phyloP scores from a whole-genome alignment of 78 protist genomes.

The Dictyostelium firmibasis region DNA sequence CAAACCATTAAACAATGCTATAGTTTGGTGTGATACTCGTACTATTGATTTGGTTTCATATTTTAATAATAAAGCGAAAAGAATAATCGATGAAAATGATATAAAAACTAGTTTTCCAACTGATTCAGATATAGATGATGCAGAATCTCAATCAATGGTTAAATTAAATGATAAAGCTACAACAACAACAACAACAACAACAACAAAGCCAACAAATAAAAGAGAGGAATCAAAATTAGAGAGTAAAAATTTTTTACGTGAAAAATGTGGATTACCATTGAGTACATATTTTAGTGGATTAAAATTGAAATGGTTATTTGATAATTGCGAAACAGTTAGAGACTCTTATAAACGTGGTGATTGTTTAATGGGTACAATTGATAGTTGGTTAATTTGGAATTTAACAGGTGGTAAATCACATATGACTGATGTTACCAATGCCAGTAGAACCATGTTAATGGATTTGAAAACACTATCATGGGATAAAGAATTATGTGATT shows the following conservation, averaged over 20 bases:
- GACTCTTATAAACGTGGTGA: conserved; percentile 40
- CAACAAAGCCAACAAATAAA: background rate
- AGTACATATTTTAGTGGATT: conserved; percentile 90
- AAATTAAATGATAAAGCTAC: background rate
- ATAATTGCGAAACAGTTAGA: conserved; percentile 73
- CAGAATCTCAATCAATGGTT: background rate
- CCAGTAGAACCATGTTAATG: conserved; percentile 97
- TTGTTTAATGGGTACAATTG: conserved; percentile 94
- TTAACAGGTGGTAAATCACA: conserved; percentile 92
- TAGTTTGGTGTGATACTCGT: conserved; percentile 81
- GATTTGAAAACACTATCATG: conserved; percentile 90
- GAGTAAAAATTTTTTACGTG: conserved; percentile 34
- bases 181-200: background rate
- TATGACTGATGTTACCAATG: conserved; percentile 98
- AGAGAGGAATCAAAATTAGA: background rate
- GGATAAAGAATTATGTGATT: conserved; percentile 87
- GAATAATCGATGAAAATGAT: background rate
- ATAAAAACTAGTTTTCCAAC: background rate
- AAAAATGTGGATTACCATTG: conserved; percentile 95
- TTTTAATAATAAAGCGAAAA: conserved; percentile 31
- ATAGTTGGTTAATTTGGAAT: conserved; percentile 95
- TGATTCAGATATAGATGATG: background rate
- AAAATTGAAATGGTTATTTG: conserved; percentile 92
- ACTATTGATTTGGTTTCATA: conserved; percentile 11
- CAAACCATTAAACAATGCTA: conserved; percentile 91